Evolutionary conservation across 345 rosid species (phyloP).

Genomic region (Trapa incisa): DNA sequence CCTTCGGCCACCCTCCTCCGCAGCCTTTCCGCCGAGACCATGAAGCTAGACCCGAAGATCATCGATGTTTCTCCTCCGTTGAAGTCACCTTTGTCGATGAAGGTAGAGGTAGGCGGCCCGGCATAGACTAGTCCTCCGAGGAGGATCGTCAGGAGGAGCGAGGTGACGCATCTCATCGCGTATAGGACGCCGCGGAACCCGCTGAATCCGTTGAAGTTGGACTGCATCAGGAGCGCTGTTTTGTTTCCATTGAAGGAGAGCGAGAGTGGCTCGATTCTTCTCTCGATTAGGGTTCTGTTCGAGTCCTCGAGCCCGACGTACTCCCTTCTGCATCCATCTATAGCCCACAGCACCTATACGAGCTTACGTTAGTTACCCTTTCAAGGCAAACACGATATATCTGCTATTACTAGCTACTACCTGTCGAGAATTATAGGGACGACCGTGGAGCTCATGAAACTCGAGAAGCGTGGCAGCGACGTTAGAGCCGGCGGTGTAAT

Average conservation of each 20-base stretch:
- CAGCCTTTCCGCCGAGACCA: slow-evolving; percentile 41
- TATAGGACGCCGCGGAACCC: slow-evolving; percentile 75
- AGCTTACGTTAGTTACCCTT: too few species aligned
- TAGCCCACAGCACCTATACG: slow-evolving; percentile 28
- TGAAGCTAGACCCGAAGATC: slow-evolving; percentile 33
- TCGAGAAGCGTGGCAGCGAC: slow-evolving; percentile 30
- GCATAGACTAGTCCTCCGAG: slow-evolving; percentile 52
- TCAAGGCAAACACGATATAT: too few species aligned
- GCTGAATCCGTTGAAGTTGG: slow-evolving; percentile 49
- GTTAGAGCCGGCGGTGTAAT: slow-evolving; percentile 23
- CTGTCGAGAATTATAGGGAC: slow-evolving; percentile 32
- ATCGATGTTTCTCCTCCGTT: slow-evolving; percentile 13
- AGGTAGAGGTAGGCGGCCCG: slow-evolving; percentile 19
- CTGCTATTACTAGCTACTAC: slow-evolving; percentile 9
- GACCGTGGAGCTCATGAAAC: slow-evolving; percentile 11
- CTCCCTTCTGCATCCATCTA: slow-evolving; percentile 35
- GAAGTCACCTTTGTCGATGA: slow-evolving; percentile 12
- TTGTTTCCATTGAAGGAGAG: slow-evolving; percentile 17
- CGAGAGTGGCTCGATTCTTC: slow-evolving; percentile 19
- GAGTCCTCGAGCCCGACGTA: slow-evolving; percentile 28
- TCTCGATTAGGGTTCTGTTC: slow-evolving; percentile 26
- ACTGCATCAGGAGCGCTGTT: slow-evolving; percentile 11
- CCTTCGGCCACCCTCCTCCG: slow-evolving; percentile 46
- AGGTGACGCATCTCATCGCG: slow-evolving; percentile 59
- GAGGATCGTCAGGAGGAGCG: slow-evolving; percentile 47